Percentiles rank a stretch among this genome's conserved stretches.
phyloP scores from a whole-genome alignment of 768 basidiomycete genomes.

The Phlegmacium glaucopus region DNA sequence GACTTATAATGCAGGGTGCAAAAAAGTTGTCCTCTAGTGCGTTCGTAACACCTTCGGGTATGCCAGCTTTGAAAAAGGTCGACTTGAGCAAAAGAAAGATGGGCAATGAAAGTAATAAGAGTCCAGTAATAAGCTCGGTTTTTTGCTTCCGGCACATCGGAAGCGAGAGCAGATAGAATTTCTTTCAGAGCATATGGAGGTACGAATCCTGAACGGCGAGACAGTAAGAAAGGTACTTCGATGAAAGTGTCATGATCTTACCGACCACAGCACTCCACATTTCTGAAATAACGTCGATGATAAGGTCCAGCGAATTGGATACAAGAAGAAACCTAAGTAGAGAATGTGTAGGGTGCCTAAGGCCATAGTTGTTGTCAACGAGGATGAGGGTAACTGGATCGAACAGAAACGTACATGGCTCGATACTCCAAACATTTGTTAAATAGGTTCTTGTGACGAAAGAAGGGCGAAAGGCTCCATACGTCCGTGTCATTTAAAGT shows the following conservation, averaged over 20 bases:
- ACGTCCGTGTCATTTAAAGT: conserved; percentile 52
- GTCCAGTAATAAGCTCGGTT: conserved; percentile 56
- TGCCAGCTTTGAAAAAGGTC: conserved; percentile 67
- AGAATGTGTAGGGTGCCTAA: conserved; percentile 52
- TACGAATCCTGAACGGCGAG: conserved; percentile 47
- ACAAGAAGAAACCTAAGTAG: conserved; percentile 59
- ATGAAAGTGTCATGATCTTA: conserved; percentile 16
- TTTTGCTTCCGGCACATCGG: conserved; percentile 37
- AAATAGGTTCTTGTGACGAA: conserved; percentile 66
- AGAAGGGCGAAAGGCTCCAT: conserved; percentile 66
- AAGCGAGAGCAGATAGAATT: conserved; percentile 50
- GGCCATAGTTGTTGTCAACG: background rate
- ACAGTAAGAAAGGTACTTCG: background rate
- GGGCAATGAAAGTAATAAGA: conserved; percentile 53
- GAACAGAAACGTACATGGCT: conserved; percentile 26
- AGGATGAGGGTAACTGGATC: background rate
- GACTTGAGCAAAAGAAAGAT: conserved; percentile 66
- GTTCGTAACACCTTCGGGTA: conserved; percentile 65
- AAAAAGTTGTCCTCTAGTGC: conserved; percentile 69
- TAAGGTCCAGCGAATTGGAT: conserved; percentile 68
- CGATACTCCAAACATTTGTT: conserved; percentile 57
- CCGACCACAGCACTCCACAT: conserved; percentile 58
- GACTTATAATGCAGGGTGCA: conserved; percentile 70
- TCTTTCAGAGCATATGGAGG: conserved; percentile 63
- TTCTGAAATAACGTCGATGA: conserved; percentile 54